Evolutionary conservation across 495 filamentous ascomycete genomes (phyloP).

Genomic region (Aspergillus biplanus): DNA sequence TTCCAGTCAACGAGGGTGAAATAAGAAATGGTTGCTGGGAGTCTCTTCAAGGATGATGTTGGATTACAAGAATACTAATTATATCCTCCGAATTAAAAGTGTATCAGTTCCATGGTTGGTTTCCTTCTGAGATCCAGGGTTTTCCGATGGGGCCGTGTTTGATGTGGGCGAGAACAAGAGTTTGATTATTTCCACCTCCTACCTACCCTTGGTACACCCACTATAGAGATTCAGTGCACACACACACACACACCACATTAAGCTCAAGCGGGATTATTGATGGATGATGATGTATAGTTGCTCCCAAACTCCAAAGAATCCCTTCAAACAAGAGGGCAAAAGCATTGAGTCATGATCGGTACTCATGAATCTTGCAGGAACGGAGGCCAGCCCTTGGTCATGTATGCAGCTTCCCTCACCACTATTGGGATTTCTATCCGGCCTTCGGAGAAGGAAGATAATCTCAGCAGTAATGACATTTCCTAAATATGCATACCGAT

Average conservation of each 20-base stretch:
- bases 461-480: not conserved
- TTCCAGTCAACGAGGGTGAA: constrained; percentile 7
- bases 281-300: constrained; percentile 1
- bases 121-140: constrained; percentile 19
- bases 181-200: constrained; percentile 16
- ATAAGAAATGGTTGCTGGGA: not conserved
- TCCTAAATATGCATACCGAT: not conserved
- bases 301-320: not conserved
- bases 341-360: not conserved
- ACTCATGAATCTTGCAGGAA: not conserved
- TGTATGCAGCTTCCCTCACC: not conserved
- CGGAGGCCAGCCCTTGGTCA: not conserved
- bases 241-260: constrained; percentile 1
- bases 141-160: constrained; percentile 13
- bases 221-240: not conserved
- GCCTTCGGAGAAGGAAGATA: not conserved
- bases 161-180: not conserved
- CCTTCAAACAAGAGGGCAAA: not conserved
- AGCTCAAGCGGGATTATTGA: not conserved
- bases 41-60: constrained; percentile 4
- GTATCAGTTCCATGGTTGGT: constrained; percentile 13
- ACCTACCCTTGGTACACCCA: not conserved
- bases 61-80: constrained; percentile 4
- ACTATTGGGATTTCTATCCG: not conserved
- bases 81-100: constrained; percentile 5